A percentile compares a stretch with the other conserved stretches of the same genome.
These are phyloP conservation scores for Calocera viscosa DNA, from an alignment of 768 basidiomycete genomes.

Conservation along the genomic window DNA sequence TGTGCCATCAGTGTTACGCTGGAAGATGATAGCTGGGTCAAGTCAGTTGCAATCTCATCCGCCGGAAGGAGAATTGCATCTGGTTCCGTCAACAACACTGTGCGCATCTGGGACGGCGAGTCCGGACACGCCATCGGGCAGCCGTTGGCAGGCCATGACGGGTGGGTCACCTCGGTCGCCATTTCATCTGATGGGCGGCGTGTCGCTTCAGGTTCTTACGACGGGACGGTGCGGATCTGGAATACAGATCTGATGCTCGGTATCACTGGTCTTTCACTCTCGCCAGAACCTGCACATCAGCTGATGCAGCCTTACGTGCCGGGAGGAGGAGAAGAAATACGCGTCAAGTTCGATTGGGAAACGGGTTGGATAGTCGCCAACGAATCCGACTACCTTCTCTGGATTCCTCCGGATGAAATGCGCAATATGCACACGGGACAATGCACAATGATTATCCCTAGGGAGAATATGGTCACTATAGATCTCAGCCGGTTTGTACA, in stretches of 20 bases:
- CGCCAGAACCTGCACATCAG: not conserved
- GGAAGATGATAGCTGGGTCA: constrained; percentile 5
- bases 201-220: constrained; percentile 7
- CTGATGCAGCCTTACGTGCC: not conserved
- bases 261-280: not conserved
- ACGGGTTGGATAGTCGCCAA: not conserved
- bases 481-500: constrained; percentile 1
- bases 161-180: not conserved
- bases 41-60: constrained; percentile 11
- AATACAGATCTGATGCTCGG: not conserved
- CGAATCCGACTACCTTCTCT: not conserved
- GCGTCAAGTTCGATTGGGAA: not conserved
- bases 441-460: not conserved
- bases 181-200: constrained; percentile 10
- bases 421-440: not conserved
- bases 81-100: not conserved
- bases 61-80: constrained; percentile 9
- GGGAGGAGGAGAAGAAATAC: not conserved
- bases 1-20: not conserved
- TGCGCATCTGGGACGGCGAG: constrained; percentile 7
- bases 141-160: not conserved
- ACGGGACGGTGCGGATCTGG: constrained; percentile 5
- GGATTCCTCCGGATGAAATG: not conserved
- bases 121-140: not conserved
- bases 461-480: not conserved